phyloP scores from a whole-genome alignment of 331 rosid species.

The Arachis monticola region DNA sequence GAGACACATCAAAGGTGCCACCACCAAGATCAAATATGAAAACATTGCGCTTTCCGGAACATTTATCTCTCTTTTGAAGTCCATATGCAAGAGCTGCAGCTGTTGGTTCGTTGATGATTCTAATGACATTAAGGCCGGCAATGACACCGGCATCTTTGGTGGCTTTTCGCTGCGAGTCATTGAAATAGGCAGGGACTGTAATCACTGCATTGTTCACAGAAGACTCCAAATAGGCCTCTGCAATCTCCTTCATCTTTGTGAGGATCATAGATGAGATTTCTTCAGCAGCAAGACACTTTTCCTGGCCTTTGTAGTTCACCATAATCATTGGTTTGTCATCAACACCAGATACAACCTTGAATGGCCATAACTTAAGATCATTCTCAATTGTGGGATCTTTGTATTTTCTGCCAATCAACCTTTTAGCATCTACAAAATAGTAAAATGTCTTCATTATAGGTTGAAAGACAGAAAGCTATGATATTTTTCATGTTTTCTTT shows the following conservation, averaged over 20 bases:
- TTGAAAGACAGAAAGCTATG: too few species aligned
- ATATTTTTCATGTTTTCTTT: too few species aligned
- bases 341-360: not conserved
- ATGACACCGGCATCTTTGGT: constrained; percentile 16
- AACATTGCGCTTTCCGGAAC: not conserved
- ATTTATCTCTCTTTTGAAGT: not conserved
- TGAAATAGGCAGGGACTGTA: constrained; percentile 28
- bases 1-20: constrained; percentile 31
- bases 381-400: not conserved
- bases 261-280: constrained; percentile 34
- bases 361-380: not conserved
- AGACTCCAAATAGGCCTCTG: not conserved
- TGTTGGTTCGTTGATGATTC: constrained; percentile 32
- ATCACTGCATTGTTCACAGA: not conserved
- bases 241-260: constrained; percentile 9
- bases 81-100: constrained; percentile 40
- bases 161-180: constrained; percentile 18
- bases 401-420: constrained; percentile 26
- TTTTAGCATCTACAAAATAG: constrained; percentile 22
- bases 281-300: constrained; percentile 5
- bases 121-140: constrained; percentile 15
- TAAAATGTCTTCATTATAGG: not conserved
- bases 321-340: constrained; percentile 10
- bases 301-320: not conserved
- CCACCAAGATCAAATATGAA: constrained; percentile 37